Base-by-base conservation (phyloP, 2,329 filamentous ascomycete genomes). In the Sclerotinia subarctica region DNA sequence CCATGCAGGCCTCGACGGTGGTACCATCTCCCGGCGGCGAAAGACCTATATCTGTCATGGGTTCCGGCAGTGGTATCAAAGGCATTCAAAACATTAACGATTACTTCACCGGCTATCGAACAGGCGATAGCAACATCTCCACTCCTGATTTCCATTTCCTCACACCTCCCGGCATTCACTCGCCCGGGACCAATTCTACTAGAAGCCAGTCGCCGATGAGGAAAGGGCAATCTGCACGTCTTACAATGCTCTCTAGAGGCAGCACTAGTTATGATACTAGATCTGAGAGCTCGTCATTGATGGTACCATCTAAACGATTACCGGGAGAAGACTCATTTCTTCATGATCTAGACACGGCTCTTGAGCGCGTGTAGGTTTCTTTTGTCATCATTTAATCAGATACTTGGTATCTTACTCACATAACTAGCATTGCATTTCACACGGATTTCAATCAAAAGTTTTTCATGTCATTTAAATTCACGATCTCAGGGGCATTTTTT, bases 71-170 rank as follows among this genome's bases (percentile, higher is more conserved):
- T 42, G 64, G 64, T 21, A 17, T 51, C 26, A 67, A 63, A 24
- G 35, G 35, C 15, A 17, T 47, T 13, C 42, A 49, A n/a, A 51
- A 51, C 5, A 52, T 63, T 3, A 63, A 32, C 29, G 46, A 67
- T 44, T 67, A 67, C 35, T 52, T 67, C 49, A 21, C 62, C 5
- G 49, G 62, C 13, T 67, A 67, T 26, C 56, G 57, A 24, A 47
- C 46, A 7, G 46, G 56, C 13, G 65, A 67, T 29, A 67, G 65
- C 11, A 60, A 60, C 5, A 44, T 38, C 6, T 67, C 65, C 42
- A 67, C 65, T 46, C 65, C 65, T 5, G 65, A 67, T 35, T 19
- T 67, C 8, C 65, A 63, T n/a, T 67, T 52, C 29, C 58, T 67
- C 4, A 67, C 56, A 4, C 65, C 65, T n/a, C 65, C 65, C 24